phyloP scores from a whole-genome alignment of 1,284 basidiomycete species.

The Moesziomyces antarcticus region DNA sequence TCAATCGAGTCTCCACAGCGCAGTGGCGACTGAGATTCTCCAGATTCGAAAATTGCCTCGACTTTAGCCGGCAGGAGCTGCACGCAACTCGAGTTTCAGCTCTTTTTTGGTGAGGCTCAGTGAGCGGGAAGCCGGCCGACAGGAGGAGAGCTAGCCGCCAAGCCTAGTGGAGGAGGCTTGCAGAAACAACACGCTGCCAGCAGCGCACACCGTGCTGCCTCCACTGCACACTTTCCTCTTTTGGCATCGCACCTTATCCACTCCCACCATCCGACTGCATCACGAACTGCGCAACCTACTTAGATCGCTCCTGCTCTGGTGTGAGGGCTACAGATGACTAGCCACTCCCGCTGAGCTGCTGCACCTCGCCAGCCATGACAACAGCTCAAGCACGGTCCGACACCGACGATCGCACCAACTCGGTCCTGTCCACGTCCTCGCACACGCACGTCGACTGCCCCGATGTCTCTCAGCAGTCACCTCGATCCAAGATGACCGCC shows the following conservation, averaged over 20 bases:
- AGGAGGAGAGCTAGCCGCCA: neutral
- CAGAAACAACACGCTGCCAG: neutral
- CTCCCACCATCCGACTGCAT: neutral
- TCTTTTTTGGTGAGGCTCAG: neutral
- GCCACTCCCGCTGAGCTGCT: neutral
- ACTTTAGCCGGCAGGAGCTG: no score
- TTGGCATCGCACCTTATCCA: neutral
- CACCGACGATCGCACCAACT: slow-evolving; percentile 19
- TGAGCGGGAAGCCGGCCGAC: neutral
- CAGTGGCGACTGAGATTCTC: neutral
- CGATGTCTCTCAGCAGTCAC: slow-evolving; percentile 10
- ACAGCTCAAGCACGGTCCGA: slow-evolving; percentile 7
- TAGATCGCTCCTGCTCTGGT: neutral
- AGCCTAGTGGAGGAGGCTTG: neutral
- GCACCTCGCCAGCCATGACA: slow-evolving; percentile 2
- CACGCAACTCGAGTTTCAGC: no score
- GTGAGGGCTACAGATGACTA: no score
- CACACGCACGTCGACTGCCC: slow-evolving; percentile 32
- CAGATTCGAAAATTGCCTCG: neutral
- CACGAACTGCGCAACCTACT: neutral
- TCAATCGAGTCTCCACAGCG: neutral
- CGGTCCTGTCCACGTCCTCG: slow-evolving; percentile 28
- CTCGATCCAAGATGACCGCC: slow-evolving; percentile 14
- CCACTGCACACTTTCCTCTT: neutral
- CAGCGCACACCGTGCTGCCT: no score